These are phyloP conservation scores for Davidsoniella australis DNA, from an alignment of 2,329 filamentous ascomycete species.

Conservation along the genomic window DNA sequence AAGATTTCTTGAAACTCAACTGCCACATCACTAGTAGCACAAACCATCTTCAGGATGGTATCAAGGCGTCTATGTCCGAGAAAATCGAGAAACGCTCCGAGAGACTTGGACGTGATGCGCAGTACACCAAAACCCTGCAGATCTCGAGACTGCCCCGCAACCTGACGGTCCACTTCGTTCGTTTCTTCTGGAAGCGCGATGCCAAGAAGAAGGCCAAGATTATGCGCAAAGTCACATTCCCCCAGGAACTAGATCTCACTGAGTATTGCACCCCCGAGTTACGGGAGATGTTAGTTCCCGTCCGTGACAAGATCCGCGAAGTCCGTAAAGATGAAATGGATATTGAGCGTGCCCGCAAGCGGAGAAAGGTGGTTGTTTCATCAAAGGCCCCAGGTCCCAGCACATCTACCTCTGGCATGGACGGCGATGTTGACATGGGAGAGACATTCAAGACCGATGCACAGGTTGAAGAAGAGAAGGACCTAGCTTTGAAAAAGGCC, in stretches of 20 bases:
- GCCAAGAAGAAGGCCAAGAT: slow-evolving; percentile 99
- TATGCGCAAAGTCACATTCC: slow-evolving; percentile 96
- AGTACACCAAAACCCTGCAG: slow-evolving; percentile 80
- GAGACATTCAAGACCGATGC: slow-evolving; percentile 83
- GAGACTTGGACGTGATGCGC: slow-evolving; percentile 56
- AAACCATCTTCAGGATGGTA: slow-evolving; percentile 82
- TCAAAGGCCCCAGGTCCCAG: slow-evolving; percentile 20
- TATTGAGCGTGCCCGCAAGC: slow-evolving; percentile 76
- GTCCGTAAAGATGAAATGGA: slow-evolving; percentile 91
- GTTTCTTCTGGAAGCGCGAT: slow-evolving; percentile 94
- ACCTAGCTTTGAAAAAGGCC: slow-evolving; percentile 53
- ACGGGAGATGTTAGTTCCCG: slow-evolving; percentile 64
- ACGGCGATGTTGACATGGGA: slow-evolving; percentile 58
- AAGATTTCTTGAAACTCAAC: slow-evolving; percentile 80
- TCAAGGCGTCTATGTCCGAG: slow-evolving; percentile 65
- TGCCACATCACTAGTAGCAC: slow-evolving; percentile 82
- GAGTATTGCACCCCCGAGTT: slow-evolving; percentile 93
- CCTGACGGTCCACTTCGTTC: slow-evolving; percentile 89
- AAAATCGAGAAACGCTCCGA: slow-evolving; percentile 82
- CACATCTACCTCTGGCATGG: slow-evolving; percentile 25
- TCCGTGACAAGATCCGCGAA: slow-evolving; percentile 92
- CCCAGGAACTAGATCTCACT: slow-evolving; percentile 76
- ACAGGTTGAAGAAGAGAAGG: slow-evolving; percentile 74
- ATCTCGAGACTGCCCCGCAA: slow-evolving; percentile 88
- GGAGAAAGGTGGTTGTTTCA: slow-evolving; percentile 52